phyloP scores from a whole-genome alignment of 1,139 yeast species.

The Candida frijolesensis region DNA sequence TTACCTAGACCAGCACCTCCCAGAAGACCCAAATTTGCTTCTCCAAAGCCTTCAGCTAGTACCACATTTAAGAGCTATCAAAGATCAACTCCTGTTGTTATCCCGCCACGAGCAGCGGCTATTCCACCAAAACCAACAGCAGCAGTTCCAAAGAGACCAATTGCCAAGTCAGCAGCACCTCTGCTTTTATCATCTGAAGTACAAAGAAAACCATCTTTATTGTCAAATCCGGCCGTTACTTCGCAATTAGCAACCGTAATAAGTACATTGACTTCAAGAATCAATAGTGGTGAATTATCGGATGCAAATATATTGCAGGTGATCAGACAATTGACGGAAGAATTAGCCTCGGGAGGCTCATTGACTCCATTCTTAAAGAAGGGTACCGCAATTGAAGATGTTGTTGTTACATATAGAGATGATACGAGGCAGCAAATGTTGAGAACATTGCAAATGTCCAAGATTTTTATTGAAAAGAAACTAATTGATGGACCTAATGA shows the following conservation, averaged over 20 bases:
- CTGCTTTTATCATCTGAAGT: background rate
- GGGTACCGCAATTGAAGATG: constrained; percentile 21
- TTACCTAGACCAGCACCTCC: constrained; percentile 3
- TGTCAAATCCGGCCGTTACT: constrained; percentile 18
- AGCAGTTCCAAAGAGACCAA: background rate
- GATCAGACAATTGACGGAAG: constrained; percentile 46
- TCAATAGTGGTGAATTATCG: constrained; percentile 22
- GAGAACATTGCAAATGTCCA: constrained; percentile 42
- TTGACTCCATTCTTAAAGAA: constrained; percentile 19
- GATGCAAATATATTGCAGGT: constrained; percentile 38
- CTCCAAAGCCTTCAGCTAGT: background rate
- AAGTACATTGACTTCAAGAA: constrained; percentile 26
- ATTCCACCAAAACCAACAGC: constrained; percentile 1
- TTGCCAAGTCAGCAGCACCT: constrained; percentile 13
- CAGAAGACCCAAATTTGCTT: constrained; percentile 1
- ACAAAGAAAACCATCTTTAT: constrained; percentile 11
- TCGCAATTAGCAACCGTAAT: constrained; percentile 37
- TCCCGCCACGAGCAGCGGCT: background rate
- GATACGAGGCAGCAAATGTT: constrained; percentile 31
- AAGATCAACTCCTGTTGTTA: background rate
- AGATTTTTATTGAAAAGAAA: constrained; percentile 30
- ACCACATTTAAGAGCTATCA: constrained; percentile 1
- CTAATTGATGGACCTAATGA: background rate
- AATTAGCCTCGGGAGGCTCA: constrained; percentile 29
- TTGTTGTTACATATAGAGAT: constrained; percentile 28